Evolutionary conservation across 192 early-diverging fungal genomes (phyloP).

Genomic region (Entomortierella parvispora): DNA sequence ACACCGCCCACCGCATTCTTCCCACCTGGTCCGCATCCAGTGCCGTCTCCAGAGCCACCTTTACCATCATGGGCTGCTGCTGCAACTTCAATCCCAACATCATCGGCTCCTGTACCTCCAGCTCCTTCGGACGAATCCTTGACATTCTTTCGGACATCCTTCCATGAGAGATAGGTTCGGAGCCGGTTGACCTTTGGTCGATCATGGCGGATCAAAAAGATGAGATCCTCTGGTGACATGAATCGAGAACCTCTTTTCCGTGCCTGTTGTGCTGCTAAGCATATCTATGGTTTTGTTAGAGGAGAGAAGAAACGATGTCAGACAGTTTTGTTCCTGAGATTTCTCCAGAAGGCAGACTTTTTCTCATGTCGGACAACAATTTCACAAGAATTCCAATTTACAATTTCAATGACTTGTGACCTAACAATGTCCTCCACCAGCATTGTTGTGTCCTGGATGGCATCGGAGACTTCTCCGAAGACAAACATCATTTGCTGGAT

Average conservation of each 20-base stretch:
- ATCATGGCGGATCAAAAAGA: slow-evolving; percentile 97
- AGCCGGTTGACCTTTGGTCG: slow-evolving; percentile 92
- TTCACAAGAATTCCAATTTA: slow-evolving; percentile 43
- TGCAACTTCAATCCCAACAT: slow-evolving; percentile 65
- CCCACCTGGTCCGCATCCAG: slow-evolving; percentile 28
- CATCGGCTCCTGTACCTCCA: slow-evolving; percentile 62
- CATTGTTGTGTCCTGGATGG: slow-evolving; percentile 85
- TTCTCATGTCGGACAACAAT: not conserved
- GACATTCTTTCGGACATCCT: slow-evolving; percentile 93
- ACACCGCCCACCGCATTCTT: slow-evolving; percentile 27
- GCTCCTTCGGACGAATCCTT: slow-evolving; percentile 73
- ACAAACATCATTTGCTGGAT: slow-evolving; percentile 99
- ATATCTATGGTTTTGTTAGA: slow-evolving; percentile 64
- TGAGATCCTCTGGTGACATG: slow-evolving; percentile 90
- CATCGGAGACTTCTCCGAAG: slow-evolving; percentile 93
- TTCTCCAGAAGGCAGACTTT: not conserved
- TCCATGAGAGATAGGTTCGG: slow-evolving; percentile 92
- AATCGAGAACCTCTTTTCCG: slow-evolving; percentile 83
- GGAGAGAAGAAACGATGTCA: not conserved
- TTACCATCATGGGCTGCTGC: slow-evolving; percentile 66
- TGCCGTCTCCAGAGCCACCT: slow-evolving; percentile 25
- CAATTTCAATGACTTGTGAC: slow-evolving; percentile 94
- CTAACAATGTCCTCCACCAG: slow-evolving; percentile 97
- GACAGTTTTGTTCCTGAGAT: not conserved
- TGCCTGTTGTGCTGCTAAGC: slow-evolving; percentile 88